A percentile compares a stretch with the other conserved stretches of the same genome.
These are phyloP conservation scores for Furculomyces boomerangus DNA, from an alignment of 371 early-diverging fungal genomes.

Conservation along the genomic window DNA sequence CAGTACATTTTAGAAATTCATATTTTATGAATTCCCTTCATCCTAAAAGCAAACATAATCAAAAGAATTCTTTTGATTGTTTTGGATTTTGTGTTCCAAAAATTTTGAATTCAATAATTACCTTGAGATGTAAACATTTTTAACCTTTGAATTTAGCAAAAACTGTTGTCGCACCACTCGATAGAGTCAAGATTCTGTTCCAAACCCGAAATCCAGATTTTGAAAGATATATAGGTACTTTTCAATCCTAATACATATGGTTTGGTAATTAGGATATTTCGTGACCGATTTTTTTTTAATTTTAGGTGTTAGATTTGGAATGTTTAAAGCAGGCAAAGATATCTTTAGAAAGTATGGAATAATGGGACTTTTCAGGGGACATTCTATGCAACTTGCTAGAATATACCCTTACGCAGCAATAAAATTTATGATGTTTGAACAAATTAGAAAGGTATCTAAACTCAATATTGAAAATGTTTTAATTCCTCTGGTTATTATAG, in stretches of 20 bases:
- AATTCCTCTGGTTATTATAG: not conserved
- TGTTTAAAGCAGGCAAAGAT: conserved; percentile 55
- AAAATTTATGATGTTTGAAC: conserved; percentile 89
- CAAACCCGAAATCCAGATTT: conserved; percentile 80
- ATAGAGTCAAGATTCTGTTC: conserved; percentile 94
- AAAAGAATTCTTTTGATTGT: not conserved
- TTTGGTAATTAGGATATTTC: too few species aligned
- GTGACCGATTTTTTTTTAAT: not conserved
- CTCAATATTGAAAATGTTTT: not conserved
- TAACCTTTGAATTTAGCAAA: conserved; percentile 37
- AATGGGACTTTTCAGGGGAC: conserved; percentile 82
- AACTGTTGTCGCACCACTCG: conserved; percentile 84
- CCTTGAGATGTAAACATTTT: not conserved
- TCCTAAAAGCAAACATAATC: conserved; percentile 1
- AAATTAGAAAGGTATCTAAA: conserved; percentile 43
- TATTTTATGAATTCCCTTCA: not conserved
- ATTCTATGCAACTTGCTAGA: conserved; percentile 76
- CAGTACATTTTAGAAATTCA: not conserved
- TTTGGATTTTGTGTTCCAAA: not conserved
- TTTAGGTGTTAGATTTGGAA: conserved; percentile 31
- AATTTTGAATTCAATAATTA: not conserved
- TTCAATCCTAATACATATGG: not conserved
- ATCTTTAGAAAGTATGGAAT: conserved; percentile 55
- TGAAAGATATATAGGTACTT: conserved; percentile 62
- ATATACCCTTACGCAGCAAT: conserved; percentile 94